Evolutionary conservation across 208 protist genomes (phyloP).

Genomic region (Porcisia hertigi): DNA sequence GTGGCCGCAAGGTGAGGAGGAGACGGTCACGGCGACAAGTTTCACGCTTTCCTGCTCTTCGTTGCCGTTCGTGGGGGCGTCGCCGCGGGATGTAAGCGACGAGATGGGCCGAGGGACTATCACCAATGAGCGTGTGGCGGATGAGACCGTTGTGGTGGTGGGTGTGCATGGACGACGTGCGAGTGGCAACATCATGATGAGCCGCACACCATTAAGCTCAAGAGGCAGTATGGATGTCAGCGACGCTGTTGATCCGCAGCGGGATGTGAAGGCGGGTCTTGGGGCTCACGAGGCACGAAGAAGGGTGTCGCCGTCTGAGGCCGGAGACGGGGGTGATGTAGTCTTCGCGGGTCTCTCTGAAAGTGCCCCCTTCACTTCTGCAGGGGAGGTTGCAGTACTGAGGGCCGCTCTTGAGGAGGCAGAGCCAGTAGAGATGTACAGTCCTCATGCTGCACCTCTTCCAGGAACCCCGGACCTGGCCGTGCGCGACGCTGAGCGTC

Average conservation of each 20-base stretch:
- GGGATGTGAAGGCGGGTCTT: neutral
- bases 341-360: neutral
- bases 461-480: neutral
- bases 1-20: neutral
- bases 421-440: neutral
- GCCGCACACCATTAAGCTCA: neutral
- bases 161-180: neutral
- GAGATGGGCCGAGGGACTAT: neutral
- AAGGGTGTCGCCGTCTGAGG: neutral
- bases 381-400: neutral
- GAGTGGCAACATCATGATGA: neutral
- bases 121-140: neutral
- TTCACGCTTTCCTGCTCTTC: conserved; percentile 7
- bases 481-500: neutral
- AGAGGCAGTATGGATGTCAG: neutral
- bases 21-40: conserved; percentile 4
- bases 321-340: neutral
- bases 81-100: neutral
- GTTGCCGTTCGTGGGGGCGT: neutral
- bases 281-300: neutral
- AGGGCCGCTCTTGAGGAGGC: neutral
- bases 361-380: neutral
- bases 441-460: neutral
- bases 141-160: neutral
- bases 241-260: neutral